These are phyloP conservation scores for Fusarium bactridioides DNA, from an alignment of 2,329 filamentous ascomycete genomes.

Conservation along the genomic window DNA sequence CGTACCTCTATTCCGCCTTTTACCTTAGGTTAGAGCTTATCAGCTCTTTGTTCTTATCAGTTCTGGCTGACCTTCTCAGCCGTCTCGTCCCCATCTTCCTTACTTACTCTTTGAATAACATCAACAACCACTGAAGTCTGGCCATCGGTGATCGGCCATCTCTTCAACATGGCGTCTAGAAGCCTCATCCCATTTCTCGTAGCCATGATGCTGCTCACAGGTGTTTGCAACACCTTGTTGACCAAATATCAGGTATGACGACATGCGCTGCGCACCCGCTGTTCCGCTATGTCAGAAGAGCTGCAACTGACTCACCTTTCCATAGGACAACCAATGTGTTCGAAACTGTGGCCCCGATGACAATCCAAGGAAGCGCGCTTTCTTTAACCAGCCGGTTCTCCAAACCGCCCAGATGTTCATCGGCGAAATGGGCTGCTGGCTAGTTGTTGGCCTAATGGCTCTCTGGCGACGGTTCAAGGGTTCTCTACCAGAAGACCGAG, in stretches of 20 bases:
- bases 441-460: conserved; percentile 78
- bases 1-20: conserved; percentile 14
- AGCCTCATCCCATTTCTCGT: conserved; percentile 84
- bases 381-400: conserved; percentile 94
- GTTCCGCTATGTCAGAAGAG: not conserved
- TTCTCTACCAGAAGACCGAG: conserved; percentile 55
- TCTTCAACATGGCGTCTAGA: conserved; percentile 69
- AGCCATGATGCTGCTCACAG: conserved; percentile 95
- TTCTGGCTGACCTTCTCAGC: not conserved
- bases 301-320: not conserved
- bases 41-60: conserved; percentile 33
- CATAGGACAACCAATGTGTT: conserved; percentile 94
- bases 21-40: conserved; percentile 19
- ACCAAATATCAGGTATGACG: conserved; percentile 88
- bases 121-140: conserved; percentile 6
- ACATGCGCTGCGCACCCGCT: conserved; percentile 7
- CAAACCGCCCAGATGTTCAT: conserved; percentile 99
- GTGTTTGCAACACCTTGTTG: conserved; percentile 94
- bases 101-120: conserved; percentile 1
- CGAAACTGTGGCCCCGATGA: conserved; percentile 77
- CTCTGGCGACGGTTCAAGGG: conserved; percentile 68
- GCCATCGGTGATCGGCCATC: not conserved
- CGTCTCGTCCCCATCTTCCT: conserved; percentile 1
- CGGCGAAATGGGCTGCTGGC: conserved; percentile 95
- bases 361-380: conserved; percentile 69